phyloP scores from a whole-genome alignment of 1,284 basidiomycete species.

The Cryptococcus neoformans region DNA sequence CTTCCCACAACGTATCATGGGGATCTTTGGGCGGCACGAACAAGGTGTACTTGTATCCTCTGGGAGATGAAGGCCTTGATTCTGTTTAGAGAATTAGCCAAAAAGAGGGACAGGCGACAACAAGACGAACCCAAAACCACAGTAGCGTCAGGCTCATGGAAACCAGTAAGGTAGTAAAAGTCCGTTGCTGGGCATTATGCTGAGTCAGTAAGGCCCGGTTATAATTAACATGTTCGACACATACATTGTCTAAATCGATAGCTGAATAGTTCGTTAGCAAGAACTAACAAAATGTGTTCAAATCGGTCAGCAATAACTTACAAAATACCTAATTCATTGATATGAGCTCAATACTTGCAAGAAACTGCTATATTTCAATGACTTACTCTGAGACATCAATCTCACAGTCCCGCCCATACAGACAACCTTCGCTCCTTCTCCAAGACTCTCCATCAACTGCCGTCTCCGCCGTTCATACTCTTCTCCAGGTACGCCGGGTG shows the following conservation, averaged over 20 bases:
- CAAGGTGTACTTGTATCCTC: conserved; percentile 84
- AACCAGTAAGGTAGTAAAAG: conserved; percentile 93
- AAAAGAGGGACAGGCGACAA: neutral
- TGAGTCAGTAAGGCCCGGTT: neutral
- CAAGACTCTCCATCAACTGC: conserved; percentile 71
- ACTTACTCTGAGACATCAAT: conserved; percentile 82
- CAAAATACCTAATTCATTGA: conserved; percentile 23
- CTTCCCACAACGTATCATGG: conserved; percentile 87
- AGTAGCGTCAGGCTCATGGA: conserved; percentile 88
- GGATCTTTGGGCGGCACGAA: conserved; percentile 78
- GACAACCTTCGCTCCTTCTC: conserved; percentile 73
- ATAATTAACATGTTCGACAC: conserved; percentile 1
- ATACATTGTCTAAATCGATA: conserved; percentile 85
- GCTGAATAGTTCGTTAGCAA: conserved; percentile 50
- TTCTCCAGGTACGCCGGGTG: conserved; percentile 72
- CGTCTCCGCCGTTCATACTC: conserved; percentile 81
- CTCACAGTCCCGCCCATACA: conserved; percentile 76
- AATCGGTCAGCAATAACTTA: neutral
- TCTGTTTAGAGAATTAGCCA: conserved; percentile 16
- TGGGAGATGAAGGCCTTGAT: conserved; percentile 55
- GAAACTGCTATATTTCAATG: too few relatives aligned
- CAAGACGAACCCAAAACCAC: conserved; percentile 67
- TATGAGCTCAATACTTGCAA: conserved; percentile 20
- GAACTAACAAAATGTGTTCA: neutral
- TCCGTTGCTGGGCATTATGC: conserved; percentile 59